Evolutionary conservation across 2,329 filamentous ascomycete species (phyloP).

Genomic region (Cercospora sp.): DNA sequence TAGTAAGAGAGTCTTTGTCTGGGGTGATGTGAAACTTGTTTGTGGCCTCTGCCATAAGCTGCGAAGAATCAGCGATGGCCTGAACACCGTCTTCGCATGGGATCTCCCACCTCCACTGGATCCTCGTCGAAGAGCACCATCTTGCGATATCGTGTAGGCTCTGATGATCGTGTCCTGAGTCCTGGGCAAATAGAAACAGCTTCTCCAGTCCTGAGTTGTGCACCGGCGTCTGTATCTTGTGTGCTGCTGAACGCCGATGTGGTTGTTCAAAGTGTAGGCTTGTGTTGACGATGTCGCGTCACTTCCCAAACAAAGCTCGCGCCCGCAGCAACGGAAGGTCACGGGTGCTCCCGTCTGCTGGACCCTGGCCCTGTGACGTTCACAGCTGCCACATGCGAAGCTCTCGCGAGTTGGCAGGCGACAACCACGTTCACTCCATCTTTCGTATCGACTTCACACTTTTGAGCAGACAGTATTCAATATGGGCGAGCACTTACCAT

Average conservation of each 20-base stretch:
- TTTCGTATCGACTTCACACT: neutral
- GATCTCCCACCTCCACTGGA: slow-evolving; percentile 69
- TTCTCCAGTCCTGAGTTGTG: neutral
- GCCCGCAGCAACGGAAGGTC: slow-evolving; percentile 8
- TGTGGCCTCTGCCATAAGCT: slow-evolving; percentile 83
- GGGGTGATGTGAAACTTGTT: slow-evolving; percentile 92
- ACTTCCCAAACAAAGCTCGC: slow-evolving; percentile 16
- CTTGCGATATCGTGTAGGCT: slow-evolving; percentile 10
- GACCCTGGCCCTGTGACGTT: slow-evolving; percentile 16
- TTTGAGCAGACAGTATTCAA: neutral
- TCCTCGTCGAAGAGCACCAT: slow-evolving; percentile 94
- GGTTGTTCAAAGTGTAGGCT: neutral
- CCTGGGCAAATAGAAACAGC: neutral
- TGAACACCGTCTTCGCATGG: slow-evolving; percentile 8
- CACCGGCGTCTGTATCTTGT: neutral
- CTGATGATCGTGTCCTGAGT: neutral
- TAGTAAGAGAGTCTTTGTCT: slow-evolving; percentile 79
- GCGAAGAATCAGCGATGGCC: slow-evolving; percentile 16
- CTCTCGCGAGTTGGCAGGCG: slow-evolving; percentile 15
- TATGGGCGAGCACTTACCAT: slow-evolving; percentile 49
- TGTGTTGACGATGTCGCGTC: slow-evolving; percentile 18
- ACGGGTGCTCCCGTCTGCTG: neutral
- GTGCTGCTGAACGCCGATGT: neutral
- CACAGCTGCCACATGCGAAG: slow-evolving; percentile 12
- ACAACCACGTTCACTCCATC: slow-evolving; percentile 11